Evolutionary conservation across 139 green algal genomes (phyloP), one percentile per base, ranked within the genome.

Genomic region (Tetratostichococcus sp.): DNA sequence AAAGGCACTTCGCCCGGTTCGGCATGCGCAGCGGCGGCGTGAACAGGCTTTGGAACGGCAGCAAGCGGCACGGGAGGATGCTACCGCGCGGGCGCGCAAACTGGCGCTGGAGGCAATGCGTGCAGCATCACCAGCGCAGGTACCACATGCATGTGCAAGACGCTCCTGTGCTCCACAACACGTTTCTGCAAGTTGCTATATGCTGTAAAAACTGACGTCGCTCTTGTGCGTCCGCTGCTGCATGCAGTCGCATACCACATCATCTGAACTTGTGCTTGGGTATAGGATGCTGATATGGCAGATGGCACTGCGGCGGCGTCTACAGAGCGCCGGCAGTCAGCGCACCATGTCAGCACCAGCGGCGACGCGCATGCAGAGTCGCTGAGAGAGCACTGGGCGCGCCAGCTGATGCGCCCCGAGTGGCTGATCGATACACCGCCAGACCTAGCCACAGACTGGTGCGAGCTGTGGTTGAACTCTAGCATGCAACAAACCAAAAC

Each of bases 361-460:
- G 75, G 30, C 26, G 31, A 35, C 17, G 2, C 25, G 2, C 31
- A 26, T 62, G 74, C 70, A n/a, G 73, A 73, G 33, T 73, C 16
- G 22, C 22, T 67, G 42, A 72, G 73, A 19, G 25, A 80, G n/a
- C 82, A 79, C 59, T 95, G 87, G 71, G 86, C 86, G 21, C 67
- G 72, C 26, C 89, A 97, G 87, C 78, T 97, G 16, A 94, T 95
- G 91, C 82, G 86, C 26, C 91, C 91, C 8, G 91, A 98, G 74
- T 97, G 94, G 94, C 86, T 98, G 80, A 84, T 90, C 5, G 93
- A 97, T 30, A 79, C 97, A 22, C 94, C 94, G 30, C 32, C 74
- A 4, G 83, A 94, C 74, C 83, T 97, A 0, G 71, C 23, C 1
- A 79, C 50, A 5, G 79, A 90, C 11, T 97, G 93, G 92, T 96